These are phyloP conservation scores for Hanseniaspora clermontiae DNA, from an alignment of 805 yeast genomes.

Conservation along the genomic window DNA sequence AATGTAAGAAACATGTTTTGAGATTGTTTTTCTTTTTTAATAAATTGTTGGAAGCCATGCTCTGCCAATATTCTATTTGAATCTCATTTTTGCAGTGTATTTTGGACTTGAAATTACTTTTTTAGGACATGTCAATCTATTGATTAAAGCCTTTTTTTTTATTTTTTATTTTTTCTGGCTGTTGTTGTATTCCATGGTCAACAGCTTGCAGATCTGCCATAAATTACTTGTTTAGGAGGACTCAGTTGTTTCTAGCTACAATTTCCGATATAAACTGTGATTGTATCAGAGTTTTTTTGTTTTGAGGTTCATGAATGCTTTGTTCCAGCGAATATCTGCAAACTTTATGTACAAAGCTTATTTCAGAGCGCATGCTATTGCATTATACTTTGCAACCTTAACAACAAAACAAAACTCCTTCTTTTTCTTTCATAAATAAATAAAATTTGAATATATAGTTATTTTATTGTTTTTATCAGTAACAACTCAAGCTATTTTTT, in stretches of 20 bases:
- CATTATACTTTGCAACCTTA: too few species aligned
- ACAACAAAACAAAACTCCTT: too few species aligned
- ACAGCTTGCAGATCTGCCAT: too few species aligned
- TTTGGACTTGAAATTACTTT: not conserved
- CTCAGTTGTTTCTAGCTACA: not conserved
- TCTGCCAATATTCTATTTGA: not conserved
- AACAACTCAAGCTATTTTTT: not conserved
- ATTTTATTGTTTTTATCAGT: not conserved
- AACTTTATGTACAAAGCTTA: too few species aligned
- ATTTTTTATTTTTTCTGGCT: too few species aligned
- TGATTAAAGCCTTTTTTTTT: not conserved
- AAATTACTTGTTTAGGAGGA: not conserved
- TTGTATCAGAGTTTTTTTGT: too few species aligned
- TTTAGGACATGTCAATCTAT: slow-evolving; percentile 1
- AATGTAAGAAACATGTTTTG: not conserved
- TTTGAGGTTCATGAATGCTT: too few species aligned
- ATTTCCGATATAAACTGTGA: too few species aligned
- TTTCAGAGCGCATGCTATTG: too few species aligned
- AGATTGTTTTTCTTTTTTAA: not conserved
- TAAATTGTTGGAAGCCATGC: not conserved
- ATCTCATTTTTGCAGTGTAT: not conserved
- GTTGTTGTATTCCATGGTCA: not conserved
- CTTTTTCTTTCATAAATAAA: not conserved
- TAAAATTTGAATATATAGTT: not conserved
- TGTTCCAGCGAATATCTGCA: too few species aligned